These are phyloP conservation scores for Corchorus capsularis DNA, from an alignment of 345 rosid genomes.

Conservation along the genomic window DNA sequence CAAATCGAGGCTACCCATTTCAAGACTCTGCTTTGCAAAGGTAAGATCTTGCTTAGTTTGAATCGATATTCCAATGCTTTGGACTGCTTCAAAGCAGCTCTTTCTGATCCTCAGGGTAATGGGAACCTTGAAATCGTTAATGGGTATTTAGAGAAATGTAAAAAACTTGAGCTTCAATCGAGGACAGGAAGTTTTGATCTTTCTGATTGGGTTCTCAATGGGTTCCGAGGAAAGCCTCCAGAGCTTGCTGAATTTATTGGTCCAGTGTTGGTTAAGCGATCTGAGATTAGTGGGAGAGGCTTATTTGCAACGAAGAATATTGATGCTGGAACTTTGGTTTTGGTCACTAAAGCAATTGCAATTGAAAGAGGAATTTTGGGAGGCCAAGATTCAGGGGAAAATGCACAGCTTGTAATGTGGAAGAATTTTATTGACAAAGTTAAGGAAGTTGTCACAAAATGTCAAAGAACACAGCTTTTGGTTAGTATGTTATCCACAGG, in stretches of 20 bases:
- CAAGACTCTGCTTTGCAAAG: constrained; percentile 84
- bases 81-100: constrained; percentile 66
- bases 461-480: constrained; percentile 43
- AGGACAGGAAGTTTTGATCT: constrained; percentile 80
- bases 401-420: constrained; percentile 84
- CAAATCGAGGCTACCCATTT: constrained; percentile 62
- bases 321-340: constrained; percentile 55
- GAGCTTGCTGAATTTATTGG: constrained; percentile 83
- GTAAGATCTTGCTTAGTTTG: constrained; percentile 65
- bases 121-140: constrained; percentile 56
- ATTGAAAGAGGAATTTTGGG: constrained; percentile 75
- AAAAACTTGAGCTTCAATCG: constrained; percentile 66
- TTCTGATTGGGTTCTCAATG: constrained; percentile 73
- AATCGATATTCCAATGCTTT: constrained; percentile 64
- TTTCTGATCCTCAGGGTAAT: constrained; percentile 51
- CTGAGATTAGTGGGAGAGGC: constrained; percentile 81
- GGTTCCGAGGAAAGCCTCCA: constrained; percentile 62
- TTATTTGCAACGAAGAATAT: constrained; percentile 70
- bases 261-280: constrained; percentile 49
- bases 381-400: constrained; percentile 50
- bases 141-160: constrained; percentile 67
- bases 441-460: constrained; percentile 39
- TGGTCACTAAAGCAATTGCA: constrained; percentile 74
- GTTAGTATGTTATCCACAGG: constrained; percentile 59
- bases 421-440: constrained; percentile 68